These are phyloP conservation scores for Calycina marina DNA, from an alignment of 2,329 filamentous ascomycete species.

Conservation along the genomic window DNA sequence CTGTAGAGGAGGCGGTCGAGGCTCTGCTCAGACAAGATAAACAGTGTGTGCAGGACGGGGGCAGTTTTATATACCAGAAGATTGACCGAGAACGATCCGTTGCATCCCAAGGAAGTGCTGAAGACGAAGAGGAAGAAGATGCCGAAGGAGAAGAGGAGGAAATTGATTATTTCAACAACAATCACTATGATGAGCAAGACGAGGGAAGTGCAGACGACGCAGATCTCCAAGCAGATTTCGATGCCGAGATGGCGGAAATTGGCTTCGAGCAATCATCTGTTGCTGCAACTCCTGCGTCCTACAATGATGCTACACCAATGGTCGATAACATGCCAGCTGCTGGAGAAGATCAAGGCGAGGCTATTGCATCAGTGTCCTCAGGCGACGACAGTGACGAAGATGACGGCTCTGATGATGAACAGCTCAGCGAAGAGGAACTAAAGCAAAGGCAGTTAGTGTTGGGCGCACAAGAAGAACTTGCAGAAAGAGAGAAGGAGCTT, in stretches of 20 bases:
- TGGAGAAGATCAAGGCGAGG: conserved; percentile 24
- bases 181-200: conserved; percentile 13
- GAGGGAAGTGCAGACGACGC: conserved; percentile 23
- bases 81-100: conserved; percentile 10
- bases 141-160: conserved; percentile 26
- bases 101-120: conserved; percentile 19
- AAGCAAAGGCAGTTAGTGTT: too few relatives aligned
- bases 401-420: conserved; percentile 30
- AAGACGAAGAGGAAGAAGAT: conserved; percentile 24
- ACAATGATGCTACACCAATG: conserved; percentile 14
- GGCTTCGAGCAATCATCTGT: conserved; percentile 14
- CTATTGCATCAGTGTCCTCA: conserved; percentile 30
- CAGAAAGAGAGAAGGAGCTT: conserved; percentile 36
- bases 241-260: conserved; percentile 20
- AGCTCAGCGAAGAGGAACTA: too few relatives aligned
- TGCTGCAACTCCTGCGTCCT: conserved; percentile 22
- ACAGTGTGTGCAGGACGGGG: neutral
- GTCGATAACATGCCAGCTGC: conserved; percentile 15
- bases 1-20: conserved; percentile 40
- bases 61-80: neutral
- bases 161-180: conserved; percentile 19
- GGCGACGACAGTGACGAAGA: conserved; percentile 31
- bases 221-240: conserved; percentile 25
- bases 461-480: conserved; percentile 37
- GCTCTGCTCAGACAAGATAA: conserved; percentile 26